Evolutionary conservation across 495 filamentous ascomycete genomes (phyloP).

Genomic region (Podospora pseudocomata): DNA sequence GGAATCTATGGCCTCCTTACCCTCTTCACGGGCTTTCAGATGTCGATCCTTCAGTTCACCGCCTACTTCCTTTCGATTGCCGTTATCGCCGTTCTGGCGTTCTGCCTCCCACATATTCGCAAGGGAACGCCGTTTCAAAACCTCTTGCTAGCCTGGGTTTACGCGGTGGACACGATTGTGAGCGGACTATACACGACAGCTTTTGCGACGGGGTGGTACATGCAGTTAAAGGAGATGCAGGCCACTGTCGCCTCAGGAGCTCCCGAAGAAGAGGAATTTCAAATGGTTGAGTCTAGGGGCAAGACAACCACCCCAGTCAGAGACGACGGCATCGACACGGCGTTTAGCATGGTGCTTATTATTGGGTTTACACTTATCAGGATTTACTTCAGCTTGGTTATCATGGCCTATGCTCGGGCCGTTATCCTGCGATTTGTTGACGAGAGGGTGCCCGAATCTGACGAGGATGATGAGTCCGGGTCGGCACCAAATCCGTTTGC

Average conservation of each 20-base stretch:
- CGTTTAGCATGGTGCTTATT: constrained; percentile 72
- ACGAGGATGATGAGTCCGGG: constrained; percentile 38
- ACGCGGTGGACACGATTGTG: constrained; percentile 72
- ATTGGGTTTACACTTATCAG: constrained; percentile 66
- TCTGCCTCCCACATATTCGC: constrained; percentile 68
- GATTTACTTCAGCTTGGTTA: constrained; percentile 72
- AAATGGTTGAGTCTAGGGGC: constrained; percentile 21
- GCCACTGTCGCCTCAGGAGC: background rate
- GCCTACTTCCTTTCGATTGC: constrained; percentile 82
- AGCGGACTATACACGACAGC: constrained; percentile 73
- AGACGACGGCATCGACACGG: constrained; percentile 62
- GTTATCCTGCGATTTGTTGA: constrained; percentile 61
- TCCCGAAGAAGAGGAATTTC: background rate
- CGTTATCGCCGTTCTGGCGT: constrained; percentile 56
- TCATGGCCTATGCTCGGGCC: constrained; percentile 73
- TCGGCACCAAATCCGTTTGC: constrained; percentile 69
- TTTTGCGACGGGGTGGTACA: constrained; percentile 81
- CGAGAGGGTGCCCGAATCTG: constrained; percentile 38
- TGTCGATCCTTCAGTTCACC: constrained; percentile 65
- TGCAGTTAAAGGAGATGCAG: constrained; percentile 38
- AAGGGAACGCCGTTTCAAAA: constrained; percentile 64
- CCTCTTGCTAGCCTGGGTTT: constrained; percentile 69
- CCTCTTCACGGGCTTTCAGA: constrained; percentile 62
- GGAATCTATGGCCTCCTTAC: constrained; percentile 87
- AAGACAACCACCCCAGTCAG: constrained; percentile 32